Evolutionary conservation across 1,284 basidiomycete species (phyloP), one percentile per base, ranked within the genome.

Genomic region (Xerocomus minutiporus): DNA sequence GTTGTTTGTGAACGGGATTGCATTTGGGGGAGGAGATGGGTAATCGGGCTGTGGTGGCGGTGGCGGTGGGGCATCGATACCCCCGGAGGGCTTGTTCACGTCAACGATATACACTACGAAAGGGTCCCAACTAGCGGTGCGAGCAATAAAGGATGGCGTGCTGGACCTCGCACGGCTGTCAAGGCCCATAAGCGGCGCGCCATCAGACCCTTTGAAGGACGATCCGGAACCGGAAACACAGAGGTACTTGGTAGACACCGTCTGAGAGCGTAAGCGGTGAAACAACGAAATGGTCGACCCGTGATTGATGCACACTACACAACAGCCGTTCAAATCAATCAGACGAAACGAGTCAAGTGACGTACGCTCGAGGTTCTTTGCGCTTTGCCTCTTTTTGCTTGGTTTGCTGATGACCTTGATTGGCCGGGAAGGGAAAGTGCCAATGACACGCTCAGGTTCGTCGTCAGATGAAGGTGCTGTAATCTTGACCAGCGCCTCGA

Each of bases 331-430:
- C 47, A 57, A 39, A 48, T 54, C 44, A 57, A 53, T 59, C 32
- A 57, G 51, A 53, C 46, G 61, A 51, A 50, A 55, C 38, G 39
- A 57, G 56, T 44, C 52, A 62, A 51, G 56, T 41, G 83, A 63
- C 92, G 76, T 68, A 93, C 93, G 75, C 68, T 97, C 95, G 5
- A 93, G 81, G 61, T 94, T 93, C 77, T 95, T 93, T 56, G 88
- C 89, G 67, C 86, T 93, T 69, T 94, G 91, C 62, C 93, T 81
- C 79, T 97, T 97, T 79, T 97, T 97, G 76, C 89, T 92, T 3
- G 93, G 93, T 70, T 96, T 96, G 71, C 88, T 91, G 72, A 98
- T 97, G 62, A 98, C 91, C 72, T 96, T 96, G 79, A 98, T 97
- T 32, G 94, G 88, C 48, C 88, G 86, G 61, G 89, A 91, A 50